Evolutionary conservation across 768 basidiomycete genomes (phyloP).

Genomic region (Suillus ampliporus): DNA sequence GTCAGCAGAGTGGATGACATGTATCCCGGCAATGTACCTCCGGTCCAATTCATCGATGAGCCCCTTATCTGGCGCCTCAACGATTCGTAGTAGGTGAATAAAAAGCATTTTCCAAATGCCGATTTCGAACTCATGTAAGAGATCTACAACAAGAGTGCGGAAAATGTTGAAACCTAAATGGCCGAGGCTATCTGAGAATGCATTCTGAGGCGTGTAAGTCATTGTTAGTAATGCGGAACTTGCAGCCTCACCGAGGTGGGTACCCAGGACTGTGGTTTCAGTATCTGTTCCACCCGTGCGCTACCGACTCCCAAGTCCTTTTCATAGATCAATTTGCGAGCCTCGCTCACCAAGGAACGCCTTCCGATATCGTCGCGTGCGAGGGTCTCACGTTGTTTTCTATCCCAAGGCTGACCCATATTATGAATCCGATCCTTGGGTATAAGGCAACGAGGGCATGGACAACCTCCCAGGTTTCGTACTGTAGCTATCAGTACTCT

Average conservation of each 20-base stretch:
- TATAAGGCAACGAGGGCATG: too few relatives aligned
- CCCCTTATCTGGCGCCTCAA: constrained; percentile 5
- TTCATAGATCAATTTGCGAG: too few relatives aligned
- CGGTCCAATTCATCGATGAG: not conserved
- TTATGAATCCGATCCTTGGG: constrained; percentile 13
- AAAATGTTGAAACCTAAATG: constrained; percentile 29
- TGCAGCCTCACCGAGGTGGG: too few relatives aligned
- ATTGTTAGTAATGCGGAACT: too few relatives aligned
- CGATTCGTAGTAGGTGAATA: constrained; percentile 40
- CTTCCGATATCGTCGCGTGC: not conserved
- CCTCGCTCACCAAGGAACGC: too few relatives aligned
- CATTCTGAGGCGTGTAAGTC: constrained; percentile 35
- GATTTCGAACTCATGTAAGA: constrained; percentile 46
- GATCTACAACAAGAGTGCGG: constrained; percentile 36
- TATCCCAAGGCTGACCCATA: constrained; percentile 17
- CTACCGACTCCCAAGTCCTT: too few relatives aligned
- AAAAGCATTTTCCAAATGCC: constrained; percentile 44
- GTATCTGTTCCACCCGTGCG: too few relatives aligned
- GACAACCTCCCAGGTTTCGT: too few relatives aligned
- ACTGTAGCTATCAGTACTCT: too few relatives aligned
- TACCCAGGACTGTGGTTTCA: too few relatives aligned
- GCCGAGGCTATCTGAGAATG: constrained; percentile 35
- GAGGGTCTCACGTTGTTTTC: not conserved
- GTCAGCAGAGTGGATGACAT: not conserved
- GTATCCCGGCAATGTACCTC: not conserved